Conservation (phyloP, 306 rosid genomes). For the Potentilla sterilis region DNA sequence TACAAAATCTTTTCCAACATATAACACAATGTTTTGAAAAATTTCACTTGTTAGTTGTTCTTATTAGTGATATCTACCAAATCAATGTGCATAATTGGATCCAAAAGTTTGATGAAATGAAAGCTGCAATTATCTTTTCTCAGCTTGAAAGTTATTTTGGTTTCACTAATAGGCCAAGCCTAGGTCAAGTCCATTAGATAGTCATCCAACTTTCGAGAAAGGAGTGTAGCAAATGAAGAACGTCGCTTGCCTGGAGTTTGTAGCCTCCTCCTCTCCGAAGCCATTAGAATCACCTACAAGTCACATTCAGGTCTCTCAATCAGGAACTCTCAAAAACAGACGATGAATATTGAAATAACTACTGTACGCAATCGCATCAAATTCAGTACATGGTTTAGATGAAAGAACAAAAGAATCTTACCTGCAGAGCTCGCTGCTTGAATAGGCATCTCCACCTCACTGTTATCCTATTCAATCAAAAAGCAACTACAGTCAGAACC, state of each 20-base stretch:
- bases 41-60: no score
- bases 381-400: not conserved
- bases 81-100: no score
- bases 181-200: conserved; percentile 47
- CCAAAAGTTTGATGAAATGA: no score
- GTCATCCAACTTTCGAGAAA: conserved; percentile 47
- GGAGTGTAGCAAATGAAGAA: conserved; percentile 42
- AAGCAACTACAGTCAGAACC: conserved; percentile 13
- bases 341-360: not conserved
- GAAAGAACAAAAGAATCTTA: conserved; percentile 33
- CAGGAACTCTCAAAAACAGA: conserved; percentile 10
- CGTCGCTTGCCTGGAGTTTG: conserved; percentile 30
- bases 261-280: conserved; percentile 40
- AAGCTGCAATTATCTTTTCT: no score
- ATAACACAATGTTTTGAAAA: no score
- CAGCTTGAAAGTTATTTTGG: no score
- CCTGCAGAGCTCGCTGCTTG: conserved; percentile 46
- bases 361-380: conserved; percentile 11
- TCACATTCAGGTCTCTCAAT: conserved; percentile 26
- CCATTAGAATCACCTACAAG: conserved; percentile 45
- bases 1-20: no score
- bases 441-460: conserved; percentile 32
- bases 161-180: no score
- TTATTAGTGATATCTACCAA: no score
- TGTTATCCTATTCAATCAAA: conserved; percentile 54